These are phyloP conservation scores for Aphanomyces astaci DNA, from an alignment of 352 stramenopile species.

Conservation along the genomic window DNA sequence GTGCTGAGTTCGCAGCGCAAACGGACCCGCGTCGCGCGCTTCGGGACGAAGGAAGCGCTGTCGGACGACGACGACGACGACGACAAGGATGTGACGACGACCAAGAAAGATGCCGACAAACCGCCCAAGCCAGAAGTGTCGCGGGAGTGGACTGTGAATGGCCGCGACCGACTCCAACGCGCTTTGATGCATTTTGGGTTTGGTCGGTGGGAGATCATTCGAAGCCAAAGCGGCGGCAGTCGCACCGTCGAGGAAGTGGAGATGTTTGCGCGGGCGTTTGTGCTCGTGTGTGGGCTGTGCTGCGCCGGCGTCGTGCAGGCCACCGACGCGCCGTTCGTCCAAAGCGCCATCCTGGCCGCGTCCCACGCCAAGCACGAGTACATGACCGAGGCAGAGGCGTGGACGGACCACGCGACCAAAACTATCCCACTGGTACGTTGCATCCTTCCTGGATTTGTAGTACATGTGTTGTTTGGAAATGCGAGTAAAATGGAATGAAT, in stretches of 20 bases:
- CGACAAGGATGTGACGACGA: slow-evolving; percentile 23
- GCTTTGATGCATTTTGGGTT: slow-evolving; percentile 85
- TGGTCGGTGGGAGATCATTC: slow-evolving; percentile 82
- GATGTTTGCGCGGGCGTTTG: slow-evolving; percentile 76
- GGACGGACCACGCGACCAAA: slow-evolving; percentile 30
- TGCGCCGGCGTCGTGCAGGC: slow-evolving; percentile 56
- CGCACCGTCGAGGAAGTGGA: slow-evolving; percentile 77
- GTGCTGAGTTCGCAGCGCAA: slow-evolving; percentile 75
- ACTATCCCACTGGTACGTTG: slow-evolving; percentile 4
- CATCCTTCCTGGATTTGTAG: too few species aligned
- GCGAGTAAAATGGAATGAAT: background rate
- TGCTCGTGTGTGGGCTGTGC: slow-evolving; percentile 75
- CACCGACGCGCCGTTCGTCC: slow-evolving; percentile 78
- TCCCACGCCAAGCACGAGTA: slow-evolving; percentile 53
- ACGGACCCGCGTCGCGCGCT: slow-evolving; percentile 75
- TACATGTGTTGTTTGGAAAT: background rate
- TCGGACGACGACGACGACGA: slow-evolving; percentile 61
- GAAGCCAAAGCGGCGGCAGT: slow-evolving; percentile 80
- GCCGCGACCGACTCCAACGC: slow-evolving; percentile 70
- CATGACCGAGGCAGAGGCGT: slow-evolving; percentile 64
- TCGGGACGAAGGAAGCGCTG: slow-evolving; percentile 57
- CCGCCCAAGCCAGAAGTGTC: slow-evolving; percentile 35
- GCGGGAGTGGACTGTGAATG: slow-evolving; percentile 82
- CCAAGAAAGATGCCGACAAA: slow-evolving; percentile 37
- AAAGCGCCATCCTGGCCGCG: slow-evolving; percentile 62